These are phyloP conservation scores for Acanthamoeba royreba DNA, from an alignment of 208 protist genomes.

Conservation along the genomic window DNA sequence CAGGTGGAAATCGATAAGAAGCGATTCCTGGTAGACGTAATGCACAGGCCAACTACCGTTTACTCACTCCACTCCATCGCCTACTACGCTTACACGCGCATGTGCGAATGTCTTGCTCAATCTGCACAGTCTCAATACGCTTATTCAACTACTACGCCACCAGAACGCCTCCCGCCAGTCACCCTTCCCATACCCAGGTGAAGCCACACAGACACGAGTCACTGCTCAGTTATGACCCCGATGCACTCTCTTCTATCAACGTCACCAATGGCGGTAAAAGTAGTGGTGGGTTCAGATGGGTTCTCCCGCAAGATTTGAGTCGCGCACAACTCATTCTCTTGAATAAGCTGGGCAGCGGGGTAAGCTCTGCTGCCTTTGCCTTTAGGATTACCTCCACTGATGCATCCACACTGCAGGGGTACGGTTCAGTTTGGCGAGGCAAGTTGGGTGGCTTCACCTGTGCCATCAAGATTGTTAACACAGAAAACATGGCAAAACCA, in stretches of 20 bases:
- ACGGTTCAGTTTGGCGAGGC: neutral
- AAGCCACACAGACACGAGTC: neutral
- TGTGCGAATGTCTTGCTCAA: neutral
- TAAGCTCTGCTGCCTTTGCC: neutral
- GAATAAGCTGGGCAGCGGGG: neutral
- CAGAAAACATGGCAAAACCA: neutral
- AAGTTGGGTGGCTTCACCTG: constrained; percentile 12
- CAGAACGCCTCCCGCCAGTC: neutral
- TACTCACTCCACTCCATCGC: neutral
- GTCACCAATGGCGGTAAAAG: neutral
- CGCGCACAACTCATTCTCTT: neutral
- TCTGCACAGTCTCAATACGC: neutral
- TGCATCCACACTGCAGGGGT: neutral
- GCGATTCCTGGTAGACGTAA: constrained; percentile 11
- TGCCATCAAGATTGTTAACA: constrained; percentile 24
- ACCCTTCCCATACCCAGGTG: neutral
- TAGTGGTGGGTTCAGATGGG: neutral
- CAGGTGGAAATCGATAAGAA: neutral
- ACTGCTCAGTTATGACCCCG: neutral
- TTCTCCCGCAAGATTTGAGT: neutral
- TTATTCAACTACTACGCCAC: neutral
- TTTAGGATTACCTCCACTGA: neutral
- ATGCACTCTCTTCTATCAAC: neutral
- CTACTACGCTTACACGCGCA: neutral
- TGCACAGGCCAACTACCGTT: neutral